Base-by-base conservation (phyloP, 2,329 filamentous ascomycete species). In the Thelonectria rubi region DNA sequence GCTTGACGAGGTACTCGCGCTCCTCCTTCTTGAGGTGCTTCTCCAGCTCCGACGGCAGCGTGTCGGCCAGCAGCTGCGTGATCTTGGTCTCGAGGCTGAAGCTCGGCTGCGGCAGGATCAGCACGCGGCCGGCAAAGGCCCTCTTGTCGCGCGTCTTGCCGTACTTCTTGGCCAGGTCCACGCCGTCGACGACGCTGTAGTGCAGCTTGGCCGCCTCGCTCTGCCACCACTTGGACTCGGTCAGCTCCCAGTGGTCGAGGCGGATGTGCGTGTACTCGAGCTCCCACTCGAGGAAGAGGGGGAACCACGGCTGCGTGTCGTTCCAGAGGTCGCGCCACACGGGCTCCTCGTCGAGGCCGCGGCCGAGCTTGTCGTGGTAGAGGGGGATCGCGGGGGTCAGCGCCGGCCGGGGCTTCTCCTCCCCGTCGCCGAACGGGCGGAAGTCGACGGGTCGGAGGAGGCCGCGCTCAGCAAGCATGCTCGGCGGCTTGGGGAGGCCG, bases 251-350 rank as follows among this genome's bases (percentile, higher is more conserved):
- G 4, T 69, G 54, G 0, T 73, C 60, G 34, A 69, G 76, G 0
- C 72, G 71, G 5, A 81, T 67, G 60, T 82, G 77, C 6, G 68
- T 73, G 59, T 82, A 82, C 50, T 78, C 73, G 1, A 67, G 74
- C 55, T 81, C 78, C 80, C 80, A 70, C 3, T 53, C 47, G 1
- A 42, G 9, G 37, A 40, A 52, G 9, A 52, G 20, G 7, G 49
- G 49, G 20, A 52, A 42, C 49, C 49, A 52, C 1, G 49, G 49
- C 49, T 52, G 49, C n/a, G n/a, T n/a, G 15, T 42, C n/a, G 15
- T 17, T 24, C 49, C 49, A 52, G 3, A 10, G 10, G 17, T 52
- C 34, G 2, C 34, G 2, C 34, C 49, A 42, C 15, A 34, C 9
- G 7, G 11, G 14, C 24, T 17, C 11, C 14, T 17, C n/a, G 15